These are phyloP conservation scores for Populus tremula DNA, from an alignment of 345 rosid species.

Conservation along the genomic window DNA sequence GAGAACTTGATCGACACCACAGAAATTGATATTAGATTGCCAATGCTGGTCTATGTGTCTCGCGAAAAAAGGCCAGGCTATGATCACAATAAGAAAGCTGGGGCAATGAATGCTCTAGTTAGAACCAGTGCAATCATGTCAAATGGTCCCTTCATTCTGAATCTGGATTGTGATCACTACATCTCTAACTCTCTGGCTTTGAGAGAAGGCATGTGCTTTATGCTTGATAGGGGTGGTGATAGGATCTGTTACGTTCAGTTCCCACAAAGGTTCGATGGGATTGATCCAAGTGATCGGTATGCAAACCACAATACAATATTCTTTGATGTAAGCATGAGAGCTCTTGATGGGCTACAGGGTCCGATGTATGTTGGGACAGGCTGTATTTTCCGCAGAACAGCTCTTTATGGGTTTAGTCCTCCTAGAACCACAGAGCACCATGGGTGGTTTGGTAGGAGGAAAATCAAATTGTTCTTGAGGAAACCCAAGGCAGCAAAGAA, in stretches of 20 bases:
- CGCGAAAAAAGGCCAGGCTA: conserved; percentile 32
- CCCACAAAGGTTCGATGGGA: conserved; percentile 39
- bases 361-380: conserved; percentile 38
- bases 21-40: conserved; percentile 28
- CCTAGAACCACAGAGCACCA: conserved; percentile 72
- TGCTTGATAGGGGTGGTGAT: conserved; percentile 38
- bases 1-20: conserved; percentile 28
- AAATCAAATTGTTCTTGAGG: conserved; percentile 54
- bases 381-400: conserved; percentile 35
- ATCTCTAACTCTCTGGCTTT: conserved; percentile 31
- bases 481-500: conserved; percentile 46
- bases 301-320: conserved; percentile 35
- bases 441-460: conserved; percentile 68
- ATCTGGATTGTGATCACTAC: conserved; percentile 36
- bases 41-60: conserved; percentile 34
- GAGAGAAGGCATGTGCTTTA: conserved; percentile 38
- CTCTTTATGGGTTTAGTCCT: conserved; percentile 51
- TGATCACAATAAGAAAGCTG: conserved; percentile 39
- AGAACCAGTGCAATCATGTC: conserved; percentile 39
- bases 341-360: conserved; percentile 34
- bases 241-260: conserved; percentile 32
- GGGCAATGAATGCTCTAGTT: conserved; percentile 35
- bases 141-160: conserved; percentile 33
- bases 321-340: conserved; percentile 39
- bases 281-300: conserved; percentile 36